Conservation (phyloP, 768 basidiomycete species). For the Auricularia heimuer region DNA sequence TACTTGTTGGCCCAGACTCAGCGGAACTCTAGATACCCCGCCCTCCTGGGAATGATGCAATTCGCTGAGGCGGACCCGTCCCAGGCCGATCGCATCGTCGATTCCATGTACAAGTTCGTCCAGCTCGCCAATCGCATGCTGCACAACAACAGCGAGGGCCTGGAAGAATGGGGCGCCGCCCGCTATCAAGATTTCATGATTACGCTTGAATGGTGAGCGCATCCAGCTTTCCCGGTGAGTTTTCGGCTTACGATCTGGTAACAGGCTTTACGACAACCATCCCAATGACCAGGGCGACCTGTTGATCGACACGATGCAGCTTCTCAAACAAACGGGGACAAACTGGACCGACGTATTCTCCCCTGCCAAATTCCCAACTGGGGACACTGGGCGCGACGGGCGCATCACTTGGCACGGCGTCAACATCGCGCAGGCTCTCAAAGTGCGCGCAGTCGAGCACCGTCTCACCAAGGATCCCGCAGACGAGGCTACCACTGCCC, state of each 20-base stretch:
- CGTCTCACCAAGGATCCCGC: not conserved
- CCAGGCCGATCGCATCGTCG: constrained; percentile 2
- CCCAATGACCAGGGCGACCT: constrained; percentile 39
- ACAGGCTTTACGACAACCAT: constrained; percentile 41
- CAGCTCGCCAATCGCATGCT: constrained; percentile 1
- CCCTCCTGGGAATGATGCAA: not conserved
- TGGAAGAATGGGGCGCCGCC: constrained; percentile 42
- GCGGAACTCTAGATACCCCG: not conserved
- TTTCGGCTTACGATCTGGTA: no score
- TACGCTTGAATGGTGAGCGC: not conserved
- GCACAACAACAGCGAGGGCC: constrained; percentile 20
- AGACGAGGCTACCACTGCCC: not conserved
- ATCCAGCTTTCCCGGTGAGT: no score
- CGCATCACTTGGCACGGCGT: constrained; percentile 12
- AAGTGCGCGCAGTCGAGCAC: constrained; percentile 23
- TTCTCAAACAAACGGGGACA: constrained; percentile 37
- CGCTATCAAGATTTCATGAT: constrained; percentile 54
- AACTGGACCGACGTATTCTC: constrained; percentile 47
- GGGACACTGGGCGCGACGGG: not conserved
- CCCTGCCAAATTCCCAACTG: constrained; percentile 16
- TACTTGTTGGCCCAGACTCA: constrained; percentile 14
- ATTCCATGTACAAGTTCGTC: constrained; percentile 4
- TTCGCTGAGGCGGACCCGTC: constrained; percentile 6
- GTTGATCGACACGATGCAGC: constrained; percentile 43
- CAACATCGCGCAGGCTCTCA: constrained; percentile 49